phyloP scores from a whole-genome alignment of 2,329 filamentous ascomycete species.

The Pyricularia grisea region DNA sequence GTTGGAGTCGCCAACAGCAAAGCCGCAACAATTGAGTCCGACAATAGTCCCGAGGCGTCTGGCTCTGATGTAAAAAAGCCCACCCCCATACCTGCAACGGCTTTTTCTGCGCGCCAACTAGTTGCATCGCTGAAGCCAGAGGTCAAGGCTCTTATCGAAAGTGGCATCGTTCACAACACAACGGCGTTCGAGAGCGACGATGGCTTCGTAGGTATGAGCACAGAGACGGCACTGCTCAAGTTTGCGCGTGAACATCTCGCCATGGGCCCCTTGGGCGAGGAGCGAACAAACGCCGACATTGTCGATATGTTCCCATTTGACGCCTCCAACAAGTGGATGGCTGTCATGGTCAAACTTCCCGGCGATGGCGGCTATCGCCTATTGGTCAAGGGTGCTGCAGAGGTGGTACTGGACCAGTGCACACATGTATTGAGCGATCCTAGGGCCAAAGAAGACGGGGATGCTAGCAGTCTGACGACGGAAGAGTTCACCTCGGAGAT shows the following conservation, averaged over 20 bases:
- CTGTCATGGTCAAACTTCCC: conserved; percentile 46
- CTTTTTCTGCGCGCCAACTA: not conserved
- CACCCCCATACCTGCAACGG: not conserved
- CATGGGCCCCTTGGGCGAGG: conserved; percentile 51
- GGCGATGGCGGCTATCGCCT: conserved; percentile 41
- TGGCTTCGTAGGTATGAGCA: conserved; percentile 66
- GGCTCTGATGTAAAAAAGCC: not conserved
- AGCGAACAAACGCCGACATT: conserved; percentile 48
- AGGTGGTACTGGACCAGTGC: conserved; percentile 35
- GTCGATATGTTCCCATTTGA: conserved; percentile 30
- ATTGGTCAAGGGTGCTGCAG: conserved; percentile 42
- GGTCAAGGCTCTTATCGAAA: conserved; percentile 29
- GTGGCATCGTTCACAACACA: conserved; percentile 49
- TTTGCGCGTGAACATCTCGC: conserved; percentile 59
- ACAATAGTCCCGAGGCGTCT: not conserved
- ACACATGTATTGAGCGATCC: conserved; percentile 8
- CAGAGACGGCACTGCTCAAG: conserved; percentile 63
- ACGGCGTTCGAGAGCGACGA: conserved; percentile 57
- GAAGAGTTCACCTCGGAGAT: not conserved
- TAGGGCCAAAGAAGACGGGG: not conserved
- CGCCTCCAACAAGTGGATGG: conserved; percentile 55
- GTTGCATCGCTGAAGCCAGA: conserved; percentile 24
- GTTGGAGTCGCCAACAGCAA: not conserved
- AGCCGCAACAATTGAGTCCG: not conserved
- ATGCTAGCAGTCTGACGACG: not conserved